Base-by-base conservation (phyloP, 768 basidiomycete genomes). In the Tylopilus sp. region DNA sequence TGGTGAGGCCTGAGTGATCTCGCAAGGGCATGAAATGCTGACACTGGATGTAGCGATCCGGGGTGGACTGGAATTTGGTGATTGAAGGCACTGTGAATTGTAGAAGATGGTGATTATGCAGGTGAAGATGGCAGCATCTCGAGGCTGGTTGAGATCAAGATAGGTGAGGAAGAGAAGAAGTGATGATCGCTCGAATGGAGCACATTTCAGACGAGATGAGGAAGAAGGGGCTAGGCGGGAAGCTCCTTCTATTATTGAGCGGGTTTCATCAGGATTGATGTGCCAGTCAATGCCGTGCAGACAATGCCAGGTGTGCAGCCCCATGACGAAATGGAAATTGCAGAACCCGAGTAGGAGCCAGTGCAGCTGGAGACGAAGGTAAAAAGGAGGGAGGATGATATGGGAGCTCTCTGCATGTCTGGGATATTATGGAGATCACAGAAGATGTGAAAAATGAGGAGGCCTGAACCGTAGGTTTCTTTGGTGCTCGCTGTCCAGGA, bases 251-350 rank as follows among this genome's bases (percentile, higher is more conserved):
- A 31, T 0, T 3, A 45, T 12, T 0, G 13, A 14, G 2, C 10
- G 4, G 6, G 10, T 12, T 16, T 45, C 13, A 1, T 31, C 7
- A 1, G 5, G 6, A 16, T 19, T 52, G 41, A 52, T 45, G 2
- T 1, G 1, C 41, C 42, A 54, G 0, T 16, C 12, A 0, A 3
- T 6, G 3, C 19, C 10, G 40, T 55, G 50, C 0, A 81, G 48
- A 0, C 73, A 60, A 54, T 82, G 78, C 79, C 78, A 82, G 1
- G 78, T 76, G 1, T 70, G 55, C 0, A 81, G 38, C 0, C 72
- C 75, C 2, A 57, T 54, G 0, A 77, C 19, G 49, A 75, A 77
- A 60, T 78, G 2, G 47, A 31, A 0, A 80, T 56, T 0, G 74
- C 63, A 8, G 51, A 54, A 0, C 65, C 66, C 0, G 75, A 54